Evolutionary conservation across 2,329 filamentous ascomycete species (phyloP).

Genomic region (Ascochyta pisi): DNA sequence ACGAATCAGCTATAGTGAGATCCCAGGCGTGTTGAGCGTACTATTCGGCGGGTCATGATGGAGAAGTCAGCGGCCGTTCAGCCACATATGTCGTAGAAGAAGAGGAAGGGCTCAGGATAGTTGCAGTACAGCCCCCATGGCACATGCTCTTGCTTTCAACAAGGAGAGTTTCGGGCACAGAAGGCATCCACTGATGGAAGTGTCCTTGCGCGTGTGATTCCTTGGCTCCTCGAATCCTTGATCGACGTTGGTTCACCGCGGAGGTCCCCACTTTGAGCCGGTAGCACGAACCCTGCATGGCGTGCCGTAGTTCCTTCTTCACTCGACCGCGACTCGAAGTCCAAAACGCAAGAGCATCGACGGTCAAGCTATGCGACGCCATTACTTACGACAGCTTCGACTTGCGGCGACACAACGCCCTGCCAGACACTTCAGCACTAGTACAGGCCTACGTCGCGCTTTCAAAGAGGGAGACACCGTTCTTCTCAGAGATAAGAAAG

Average conservation of each 20-base stretch:
- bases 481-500: slow-evolving; percentile 51
- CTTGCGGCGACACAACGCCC: slow-evolving; percentile 4
- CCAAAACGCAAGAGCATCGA: not conserved
- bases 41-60: slow-evolving; percentile 51
- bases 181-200: slow-evolving; percentile 17
- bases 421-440: slow-evolving; percentile 29
- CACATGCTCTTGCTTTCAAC: slow-evolving; percentile 4
- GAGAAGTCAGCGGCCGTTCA: slow-evolving; percentile 14
- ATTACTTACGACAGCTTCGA: slow-evolving; percentile 14
- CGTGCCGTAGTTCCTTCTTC: not conserved
- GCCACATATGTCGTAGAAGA: slow-evolving; percentile 15
- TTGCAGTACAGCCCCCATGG: slow-evolving; percentile 22
- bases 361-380: slow-evolving; percentile 30
- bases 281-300: slow-evolving; percentile 17
- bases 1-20: not conserved
- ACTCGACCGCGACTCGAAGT: slow-evolving; percentile 11
- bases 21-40: slow-evolving; percentile 22
- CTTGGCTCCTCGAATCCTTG: slow-evolving; percentile 29
- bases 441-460: slow-evolving; percentile 24
- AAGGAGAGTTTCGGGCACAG: not conserved
- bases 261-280: slow-evolving; percentile 11
- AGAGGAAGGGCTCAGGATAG: slow-evolving; percentile 2
- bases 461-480: slow-evolving; percentile 51
- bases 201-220: slow-evolving; percentile 19
- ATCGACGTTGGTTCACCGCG: slow-evolving; percentile 24